Evolutionary conservation across 116 monocot species (phyloP).

Genomic region (Zostera marina): DNA sequence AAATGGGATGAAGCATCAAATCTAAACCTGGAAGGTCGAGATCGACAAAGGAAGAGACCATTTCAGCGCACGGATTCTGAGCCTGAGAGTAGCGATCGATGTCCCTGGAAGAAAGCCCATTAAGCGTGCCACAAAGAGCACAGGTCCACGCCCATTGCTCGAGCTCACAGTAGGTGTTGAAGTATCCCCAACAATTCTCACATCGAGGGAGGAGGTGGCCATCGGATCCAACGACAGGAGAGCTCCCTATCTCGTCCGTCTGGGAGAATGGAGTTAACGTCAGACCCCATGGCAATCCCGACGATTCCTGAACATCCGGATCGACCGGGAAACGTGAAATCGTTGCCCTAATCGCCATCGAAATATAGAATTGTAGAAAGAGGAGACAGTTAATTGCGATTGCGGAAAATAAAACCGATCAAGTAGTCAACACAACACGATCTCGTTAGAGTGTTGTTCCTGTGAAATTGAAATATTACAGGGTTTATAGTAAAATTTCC

Average conservation of each 20-base stretch:
- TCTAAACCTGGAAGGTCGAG: slow-evolving; percentile 49
- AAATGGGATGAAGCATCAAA: background rate
- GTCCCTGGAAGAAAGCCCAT: slow-evolving; percentile 47
- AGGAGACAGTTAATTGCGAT: background rate
- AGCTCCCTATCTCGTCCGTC: slow-evolving; percentile 40
- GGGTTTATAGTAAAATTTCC: too few species aligned
- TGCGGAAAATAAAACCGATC: too few species aligned
- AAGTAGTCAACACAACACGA: too few species aligned
- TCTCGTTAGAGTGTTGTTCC: too few species aligned
- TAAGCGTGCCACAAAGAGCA: slow-evolving; percentile 60
- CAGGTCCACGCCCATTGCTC: slow-evolving; percentile 94
- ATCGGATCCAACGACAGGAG: slow-evolving; percentile 32
- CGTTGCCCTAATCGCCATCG: slow-evolving; percentile 78
- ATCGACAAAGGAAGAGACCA: slow-evolving; percentile 68
- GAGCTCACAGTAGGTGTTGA: slow-evolving; percentile 80
- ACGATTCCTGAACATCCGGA: slow-evolving; percentile 44
- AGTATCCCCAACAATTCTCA: slow-evolving; percentile 92
- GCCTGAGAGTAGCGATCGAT: slow-evolving; percentile 43
- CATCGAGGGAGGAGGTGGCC: slow-evolving; percentile 82
- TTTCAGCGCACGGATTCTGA: slow-evolving; percentile 28
- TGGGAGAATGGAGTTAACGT: slow-evolving; percentile 63
- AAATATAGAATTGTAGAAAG: too few species aligned
- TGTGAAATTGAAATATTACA: too few species aligned
- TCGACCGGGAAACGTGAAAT: slow-evolving; percentile 65
- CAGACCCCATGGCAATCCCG: slow-evolving; percentile 84